Evolutionary conservation across 1,139 yeast species (phyloP), one percentile per base, ranked within the genome.

Genomic region (Pichia sp.): DNA sequence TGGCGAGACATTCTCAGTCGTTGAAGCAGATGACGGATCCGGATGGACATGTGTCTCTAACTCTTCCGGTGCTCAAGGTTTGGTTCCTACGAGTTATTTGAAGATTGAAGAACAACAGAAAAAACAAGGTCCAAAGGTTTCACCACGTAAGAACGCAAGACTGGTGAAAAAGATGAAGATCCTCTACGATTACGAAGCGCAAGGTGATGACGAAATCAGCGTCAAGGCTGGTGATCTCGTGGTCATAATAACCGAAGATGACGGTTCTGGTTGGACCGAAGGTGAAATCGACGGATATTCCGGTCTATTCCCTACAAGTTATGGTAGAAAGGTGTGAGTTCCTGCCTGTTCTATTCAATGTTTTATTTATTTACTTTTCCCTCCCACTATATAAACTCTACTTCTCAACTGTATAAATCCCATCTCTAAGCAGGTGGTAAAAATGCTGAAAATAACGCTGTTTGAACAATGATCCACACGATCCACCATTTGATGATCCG

Each of bases 181-280:
- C 2, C 63, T 85, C 51, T 93, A 83, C 64, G 90, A 85, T 54
- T 93, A 91, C 63, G 71, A 65, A 14, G 95, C 96, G 0, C 86
- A 81, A 55, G 96, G 91, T 9, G 86, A 79, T 20, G 95, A 87
- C 58, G 99, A 93, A 66, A 65, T 94, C 48, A 74, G 79, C 20
- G 79, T 93, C 18, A 60, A 58, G 9, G 83, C 79, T 0, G 97
- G 97, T 1, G 98, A 93, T 55, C 72, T 73, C 48, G 76, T 79
- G 3, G 74, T 88, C 19, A 61, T 76, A 9, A 71, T 85, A 35
- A 79, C 77, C 38, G 87, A 79, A 41, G 93, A 88, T 53, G 85
- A 84, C 50, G 96, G 96, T 7, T 84, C 85, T 53, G 99, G 99
- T 0, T 93, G 99, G 99, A 90, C 97, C 1, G 88, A 84, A 58